Evolutionary conservation across 331 rosid genomes (phyloP).

Genomic region (Acacia pycnantha): DNA sequence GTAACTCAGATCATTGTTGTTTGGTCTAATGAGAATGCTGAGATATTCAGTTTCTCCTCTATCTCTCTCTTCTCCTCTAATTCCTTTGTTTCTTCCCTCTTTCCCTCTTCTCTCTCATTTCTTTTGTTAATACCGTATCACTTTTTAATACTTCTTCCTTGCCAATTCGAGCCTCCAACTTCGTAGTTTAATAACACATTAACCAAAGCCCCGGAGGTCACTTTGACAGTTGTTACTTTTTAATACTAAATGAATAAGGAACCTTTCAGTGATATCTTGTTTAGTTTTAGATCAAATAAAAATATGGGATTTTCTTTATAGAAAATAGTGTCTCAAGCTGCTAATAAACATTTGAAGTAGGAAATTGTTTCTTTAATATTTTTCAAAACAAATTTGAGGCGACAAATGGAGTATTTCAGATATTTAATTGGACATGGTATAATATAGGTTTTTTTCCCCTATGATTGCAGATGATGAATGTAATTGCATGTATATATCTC

Average conservation of each 20-base stretch:
- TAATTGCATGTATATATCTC: neutral
- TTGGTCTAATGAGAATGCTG: too few species aligned
- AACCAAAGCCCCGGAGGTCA: neutral
- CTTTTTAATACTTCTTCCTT: too few species aligned
- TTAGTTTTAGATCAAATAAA: neutral
- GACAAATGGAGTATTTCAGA: constrained; percentile 3
- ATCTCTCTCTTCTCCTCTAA: too few species aligned
- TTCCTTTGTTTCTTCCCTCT: too few species aligned
- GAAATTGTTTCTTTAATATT: constrained; percentile 4
- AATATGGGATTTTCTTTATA: neutral
- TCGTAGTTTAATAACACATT: neutral
- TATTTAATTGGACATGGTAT: constrained; percentile 10
- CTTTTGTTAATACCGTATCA: too few species aligned
- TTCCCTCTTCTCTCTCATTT: too few species aligned
- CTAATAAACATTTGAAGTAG: neutral
- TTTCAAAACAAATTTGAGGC: constrained; percentile 1
- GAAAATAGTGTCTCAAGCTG: neutral
- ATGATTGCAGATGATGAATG: constrained; percentile 3
- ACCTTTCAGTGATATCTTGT: neutral
- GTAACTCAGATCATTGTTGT: too few species aligned
- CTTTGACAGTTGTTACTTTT: neutral
- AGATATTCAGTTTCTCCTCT: too few species aligned
- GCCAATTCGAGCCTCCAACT: neutral
- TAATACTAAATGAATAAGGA: neutral
- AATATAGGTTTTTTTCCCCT: neutral